These are phyloP conservation scores for Exophiala spinifera DNA, from an alignment of 2,329 filamentous ascomycete genomes.

Conservation along the genomic window DNA sequence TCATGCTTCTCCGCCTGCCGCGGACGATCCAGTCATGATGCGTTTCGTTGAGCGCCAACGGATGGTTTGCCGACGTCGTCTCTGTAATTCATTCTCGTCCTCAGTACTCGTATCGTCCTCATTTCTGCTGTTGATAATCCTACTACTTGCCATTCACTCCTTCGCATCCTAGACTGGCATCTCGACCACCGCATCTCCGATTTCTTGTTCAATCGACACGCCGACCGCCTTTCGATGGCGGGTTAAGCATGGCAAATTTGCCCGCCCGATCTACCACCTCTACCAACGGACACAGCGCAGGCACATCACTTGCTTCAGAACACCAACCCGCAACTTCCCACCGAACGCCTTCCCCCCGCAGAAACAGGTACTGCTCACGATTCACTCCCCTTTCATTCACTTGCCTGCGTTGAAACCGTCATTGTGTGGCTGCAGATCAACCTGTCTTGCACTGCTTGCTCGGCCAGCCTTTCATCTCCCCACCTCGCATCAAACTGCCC, in stretches of 20 bases:
- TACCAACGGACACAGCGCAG: slow-evolving; percentile 31
- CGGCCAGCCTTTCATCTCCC: not conserved
- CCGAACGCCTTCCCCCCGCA: slow-evolving; percentile 23
- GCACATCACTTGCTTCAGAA: slow-evolving; percentile 28
- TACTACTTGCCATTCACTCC: not conserved
- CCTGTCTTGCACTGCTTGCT: slow-evolving; percentile 8
- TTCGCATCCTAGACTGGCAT: not conserved
- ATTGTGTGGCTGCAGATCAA: slow-evolving; percentile 12
- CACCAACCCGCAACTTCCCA: slow-evolving; percentile 31
- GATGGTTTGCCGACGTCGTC: slow-evolving; percentile 1
- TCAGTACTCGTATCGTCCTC: not conserved
- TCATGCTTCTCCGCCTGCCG: not conserved
- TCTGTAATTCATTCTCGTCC: slow-evolving; percentile 1
- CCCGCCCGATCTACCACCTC: slow-evolving; percentile 27
- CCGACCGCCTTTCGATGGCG: slow-evolving; percentile 26
- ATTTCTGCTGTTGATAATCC: not conserved
- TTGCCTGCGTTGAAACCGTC: slow-evolving; percentile 1
- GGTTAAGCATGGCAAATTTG: slow-evolving; percentile 29
- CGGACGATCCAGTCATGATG: not conserved
- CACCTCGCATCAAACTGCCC: not conserved
- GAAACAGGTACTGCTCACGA: slow-evolving; percentile 16
- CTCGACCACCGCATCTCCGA: slow-evolving; percentile 2
- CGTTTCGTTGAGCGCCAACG: not conserved
- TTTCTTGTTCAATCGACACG: slow-evolving; percentile 2
- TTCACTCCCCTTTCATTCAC: slow-evolving; percentile 15